A percentile compares a stretch with the other conserved stretches of the same genome.
Evolutionary conservation across 768 basidiomycete species (phyloP).

Genomic region (Trametes meyenii): DNA sequence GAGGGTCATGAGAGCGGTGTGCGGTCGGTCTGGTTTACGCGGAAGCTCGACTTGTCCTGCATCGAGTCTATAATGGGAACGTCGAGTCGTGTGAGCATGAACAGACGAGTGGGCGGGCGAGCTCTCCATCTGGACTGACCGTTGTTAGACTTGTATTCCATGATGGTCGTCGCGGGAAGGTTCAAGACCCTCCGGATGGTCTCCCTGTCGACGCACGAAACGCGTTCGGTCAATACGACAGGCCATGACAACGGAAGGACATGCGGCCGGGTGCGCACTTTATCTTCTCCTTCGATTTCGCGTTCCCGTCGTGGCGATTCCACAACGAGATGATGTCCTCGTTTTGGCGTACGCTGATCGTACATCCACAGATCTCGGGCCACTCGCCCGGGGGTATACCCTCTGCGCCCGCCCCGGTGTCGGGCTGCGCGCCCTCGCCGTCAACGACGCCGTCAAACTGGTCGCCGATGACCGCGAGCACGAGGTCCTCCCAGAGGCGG

Average conservation of each 20-base stretch:
- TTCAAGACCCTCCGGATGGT: constrained; percentile 76
- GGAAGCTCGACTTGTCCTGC: constrained; percentile 87
- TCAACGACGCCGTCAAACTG: constrained; percentile 67
- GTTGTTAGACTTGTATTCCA: constrained; percentile 96
- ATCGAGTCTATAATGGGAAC: constrained; percentile 64
- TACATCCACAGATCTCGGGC: constrained; percentile 93
- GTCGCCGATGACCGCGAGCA: constrained; percentile 87
- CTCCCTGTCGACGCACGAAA: constrained; percentile 53
- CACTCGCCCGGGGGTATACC: constrained; percentile 43
- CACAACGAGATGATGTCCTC: constrained; percentile 95
- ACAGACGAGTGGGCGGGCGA: background rate
- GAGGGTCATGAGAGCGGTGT: constrained; percentile 36
- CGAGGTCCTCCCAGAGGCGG: constrained; percentile 88
- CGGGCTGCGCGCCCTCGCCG: constrained; percentile 46
- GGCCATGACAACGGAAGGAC: background rate
- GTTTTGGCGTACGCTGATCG: constrained; percentile 88
- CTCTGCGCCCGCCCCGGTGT: constrained; percentile 36
- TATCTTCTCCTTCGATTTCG: constrained; percentile 77
- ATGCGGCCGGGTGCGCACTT: constrained; percentile 50
- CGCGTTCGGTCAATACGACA: background rate
- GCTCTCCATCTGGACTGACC: constrained; percentile 45
- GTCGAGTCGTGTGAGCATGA: background rate
- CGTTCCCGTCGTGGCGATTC: constrained; percentile 83
- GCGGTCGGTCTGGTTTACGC: constrained; percentile 39
- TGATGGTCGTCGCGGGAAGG: constrained; percentile 74